Evolutionary conservation across 805 yeast genomes (phyloP), one percentile per base, ranked within the genome.

Genomic region (Teunomyces gatunensis): DNA sequence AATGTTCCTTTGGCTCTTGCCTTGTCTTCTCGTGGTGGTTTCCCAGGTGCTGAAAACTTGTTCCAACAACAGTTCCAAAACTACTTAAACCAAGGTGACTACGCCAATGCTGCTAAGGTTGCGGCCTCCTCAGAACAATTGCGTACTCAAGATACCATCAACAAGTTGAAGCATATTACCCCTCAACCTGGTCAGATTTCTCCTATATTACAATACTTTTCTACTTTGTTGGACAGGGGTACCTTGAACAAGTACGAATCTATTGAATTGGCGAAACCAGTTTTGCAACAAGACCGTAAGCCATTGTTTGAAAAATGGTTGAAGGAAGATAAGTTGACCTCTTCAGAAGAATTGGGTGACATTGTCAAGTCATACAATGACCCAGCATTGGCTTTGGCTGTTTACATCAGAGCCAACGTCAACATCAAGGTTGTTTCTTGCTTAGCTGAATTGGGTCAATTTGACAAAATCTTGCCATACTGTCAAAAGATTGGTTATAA

Each of bases 271-370:
- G 97, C 96, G 18, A 85, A 85, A 64, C 98, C 99, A 7, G 96
- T 94, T 4, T 77, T 94, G 63, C 96, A 89, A 71, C 97, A 91
- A 74, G 95, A 89, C 67, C 87, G 97, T 65, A 86, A 88, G 62
- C 96, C 89, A 54, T 75, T 95, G 54, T 84, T 94, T 55, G 99
- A 94, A 71, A 94, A 92, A 73, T 94, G 97, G 91, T 80, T 94
- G 67, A 87, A 85, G 66, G 98, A 94, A 69, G 96, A 90, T 65
- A 94, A 94, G 69, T 80, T 94, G 56, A 91, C 92, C 52, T 83
- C 87, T 44, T 88, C 96, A n/a, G 99, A 94, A 73, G 97, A 91
- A 69, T 79, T 94, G 55, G 99, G 99, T 74, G 99, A 94, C 65
- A 80, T 90, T 61, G 94, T 94, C 53, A 89, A 92, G 62, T 89